Evolutionary conservation across 139 green algal species (phyloP).

Genomic region (Picocystis salinarum): DNA sequence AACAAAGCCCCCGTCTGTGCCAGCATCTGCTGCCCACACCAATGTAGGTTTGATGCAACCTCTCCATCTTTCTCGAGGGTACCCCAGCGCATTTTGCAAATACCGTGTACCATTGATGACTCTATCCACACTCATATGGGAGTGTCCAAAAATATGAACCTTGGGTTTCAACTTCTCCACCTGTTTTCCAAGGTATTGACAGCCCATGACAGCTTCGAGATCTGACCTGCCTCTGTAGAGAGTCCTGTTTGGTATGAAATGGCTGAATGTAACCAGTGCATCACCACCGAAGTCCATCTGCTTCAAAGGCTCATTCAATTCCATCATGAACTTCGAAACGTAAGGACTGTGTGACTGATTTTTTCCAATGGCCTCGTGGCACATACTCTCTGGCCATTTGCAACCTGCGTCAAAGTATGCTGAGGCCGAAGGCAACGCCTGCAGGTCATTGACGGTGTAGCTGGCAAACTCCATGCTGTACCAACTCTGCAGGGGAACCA

Average conservation of each 20-base stretch:
- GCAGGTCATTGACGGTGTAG: too few species aligned
- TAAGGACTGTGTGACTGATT: too few species aligned
- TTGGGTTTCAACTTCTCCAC: background rate
- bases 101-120: background rate
- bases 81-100: too few species aligned
- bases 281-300: background rate
- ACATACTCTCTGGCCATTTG: background rate
- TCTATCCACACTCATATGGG: background rate
- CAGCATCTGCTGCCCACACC: too few species aligned
- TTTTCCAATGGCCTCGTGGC: background rate
- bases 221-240: background rate
- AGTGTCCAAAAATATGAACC: background rate
- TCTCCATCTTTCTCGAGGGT: too few species aligned
- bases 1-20: too few species aligned
- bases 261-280: background rate
- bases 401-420: background rate
- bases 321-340: background rate
- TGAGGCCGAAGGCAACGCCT: too few species aligned
- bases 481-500: too few species aligned
- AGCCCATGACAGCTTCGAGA: background rate
- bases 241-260: background rate
- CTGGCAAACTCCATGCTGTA: too few species aligned
- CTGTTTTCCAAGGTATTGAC: background rate
- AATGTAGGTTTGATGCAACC: too few species aligned
- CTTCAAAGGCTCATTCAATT: background rate